A percentile compares a stretch with the other conserved stretches of the same genome.
Evolutionary conservation across 148 eudicot species (phyloP).

Genomic region (Mesembryanthemum crystallinum): DNA sequence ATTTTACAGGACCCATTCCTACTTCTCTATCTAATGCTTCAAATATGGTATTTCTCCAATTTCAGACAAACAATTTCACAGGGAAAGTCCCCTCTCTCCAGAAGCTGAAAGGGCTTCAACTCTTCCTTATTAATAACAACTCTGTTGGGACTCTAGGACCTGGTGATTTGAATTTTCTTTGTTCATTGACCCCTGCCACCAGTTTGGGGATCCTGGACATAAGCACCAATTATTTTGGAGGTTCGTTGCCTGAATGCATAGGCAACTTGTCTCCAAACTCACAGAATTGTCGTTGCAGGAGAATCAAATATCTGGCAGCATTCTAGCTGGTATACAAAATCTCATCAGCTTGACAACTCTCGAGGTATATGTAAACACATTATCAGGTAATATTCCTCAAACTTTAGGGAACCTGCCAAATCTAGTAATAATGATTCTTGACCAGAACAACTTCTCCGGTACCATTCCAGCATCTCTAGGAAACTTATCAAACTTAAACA

Average conservation of each 20-base stretch:
- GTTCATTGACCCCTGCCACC: constrained; percentile 8
- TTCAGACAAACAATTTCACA: constrained; percentile 12
- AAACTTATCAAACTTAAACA: constrained; percentile 23
- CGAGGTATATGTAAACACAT: neutral
- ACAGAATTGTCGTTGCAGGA: neutral
- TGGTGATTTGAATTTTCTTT: constrained; percentile 12
- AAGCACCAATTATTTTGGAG: neutral
- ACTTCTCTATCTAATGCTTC: constrained; percentile 31
- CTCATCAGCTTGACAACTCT: constrained; percentile 1
- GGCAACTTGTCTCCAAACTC: constrained; percentile 14
- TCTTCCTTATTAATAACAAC: neutral
- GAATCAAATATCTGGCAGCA: constrained; percentile 1
- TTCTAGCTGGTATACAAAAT: constrained; percentile 7
- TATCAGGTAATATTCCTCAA: constrained; percentile 15
- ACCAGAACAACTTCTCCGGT: constrained; percentile 9
- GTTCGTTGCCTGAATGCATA: constrained; percentile 12
- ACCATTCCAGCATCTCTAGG: constrained; percentile 27
- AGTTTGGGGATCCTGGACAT: neutral
- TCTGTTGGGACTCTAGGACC: neutral
- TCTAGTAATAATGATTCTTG: neutral
- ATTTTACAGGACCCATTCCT: constrained; percentile 31
- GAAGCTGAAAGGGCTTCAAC: neutral
- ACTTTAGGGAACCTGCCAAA: constrained; percentile 4
- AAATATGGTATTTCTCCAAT: constrained; percentile 9
- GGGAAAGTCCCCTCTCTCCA: neutral